phyloP scores from a whole-genome alignment of 148 eudicot species.

The Diospyros lotus region DNA sequence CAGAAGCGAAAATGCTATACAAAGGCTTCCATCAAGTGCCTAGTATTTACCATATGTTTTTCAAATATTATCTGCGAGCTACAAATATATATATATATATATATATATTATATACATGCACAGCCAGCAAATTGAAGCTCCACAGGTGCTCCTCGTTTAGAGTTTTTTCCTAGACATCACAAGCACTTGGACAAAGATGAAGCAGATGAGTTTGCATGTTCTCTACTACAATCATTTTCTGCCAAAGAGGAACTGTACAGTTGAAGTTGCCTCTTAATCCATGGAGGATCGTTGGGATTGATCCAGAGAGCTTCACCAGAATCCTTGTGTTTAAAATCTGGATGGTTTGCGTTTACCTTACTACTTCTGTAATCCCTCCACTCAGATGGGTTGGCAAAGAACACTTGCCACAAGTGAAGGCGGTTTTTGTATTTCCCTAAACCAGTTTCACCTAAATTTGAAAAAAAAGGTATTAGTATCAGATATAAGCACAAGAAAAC shows the following conservation, averaged over 20 bases:
- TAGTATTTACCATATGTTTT: no score
- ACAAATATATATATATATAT: no score
- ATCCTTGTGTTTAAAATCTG: conserved; percentile 68
- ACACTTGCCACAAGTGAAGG: conserved; percentile 57
- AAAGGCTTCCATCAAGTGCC: no score
- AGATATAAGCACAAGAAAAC: no score
- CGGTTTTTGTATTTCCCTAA: conserved; percentile 30
- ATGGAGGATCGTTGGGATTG: conserved; percentile 44
- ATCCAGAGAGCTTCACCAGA: conserved; percentile 77
- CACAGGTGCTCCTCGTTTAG: no score
- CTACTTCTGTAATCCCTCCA: conserved; percentile 55
- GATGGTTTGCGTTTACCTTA: conserved; percentile 40
- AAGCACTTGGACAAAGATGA: no score
- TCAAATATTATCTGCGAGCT: no score
- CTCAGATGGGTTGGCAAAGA: conserved; percentile 59
- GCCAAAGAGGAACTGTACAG: conserved; percentile 36
- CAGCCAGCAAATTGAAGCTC: no score
- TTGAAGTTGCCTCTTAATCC: conserved; percentile 57
- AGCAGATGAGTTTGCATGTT: neutral
- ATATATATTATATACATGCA: no score
- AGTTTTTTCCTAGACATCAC: no score
- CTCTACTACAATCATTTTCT: conserved; percentile 1
- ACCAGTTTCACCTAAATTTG: conserved; percentile 29
- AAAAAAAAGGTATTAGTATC: neutral
- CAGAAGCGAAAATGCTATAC: no score